Base-by-base conservation (phyloP, 176 grass and related monocot species). In the Triticum urartu region DNA sequence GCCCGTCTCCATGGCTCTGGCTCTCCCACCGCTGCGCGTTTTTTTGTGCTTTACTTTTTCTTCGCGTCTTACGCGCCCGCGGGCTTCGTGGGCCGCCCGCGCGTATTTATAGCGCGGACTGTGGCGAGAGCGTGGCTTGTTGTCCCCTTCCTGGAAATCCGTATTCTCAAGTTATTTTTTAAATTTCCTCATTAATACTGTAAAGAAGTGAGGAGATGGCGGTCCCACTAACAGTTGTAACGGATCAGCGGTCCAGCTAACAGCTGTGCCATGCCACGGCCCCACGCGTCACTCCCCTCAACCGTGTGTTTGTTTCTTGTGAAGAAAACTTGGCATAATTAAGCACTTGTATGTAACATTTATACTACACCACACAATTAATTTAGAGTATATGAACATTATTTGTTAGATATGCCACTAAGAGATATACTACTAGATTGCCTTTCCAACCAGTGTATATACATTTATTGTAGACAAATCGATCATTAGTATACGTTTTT, bases 41-140 rank as follows among this genome's bases (percentile, higher is more conserved):
- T 56, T 56, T 34, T 12, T 21, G 11, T 30, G 7, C 72, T 67
- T 73, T 64, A 67, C 66, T 35, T 86, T 63, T 81, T 68, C 72
- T 25, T 75, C 4, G 81, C 79, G 17, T n/a, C 20, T 72, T 32
- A 75, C 72, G 71, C 86, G 84, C 77, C 56, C 75, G 25, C 82
- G 66, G 22, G n/a, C 59, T 26, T 63, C 4, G 26, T 36, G 72
- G 8, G 54, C 67, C 59, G 83, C 50, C 72, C 72, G 7, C 24
- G 43, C 72, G 67, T 69, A 77, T 87, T 84, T 91, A 91, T 88
- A 92, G 28, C 0, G 10, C 33, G 7, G 82, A 81, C 68, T 54
- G 5, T 18, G 72, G 3, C 59, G 21, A 48, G 68, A 15, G 52
- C 80, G 34, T 38, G 58, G 15, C 9, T 64, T 75, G 74, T 6